Conservation (phyloP, 2,329 filamentous ascomycete genomes). For the Botrytis pseudocinerea region DNA sequence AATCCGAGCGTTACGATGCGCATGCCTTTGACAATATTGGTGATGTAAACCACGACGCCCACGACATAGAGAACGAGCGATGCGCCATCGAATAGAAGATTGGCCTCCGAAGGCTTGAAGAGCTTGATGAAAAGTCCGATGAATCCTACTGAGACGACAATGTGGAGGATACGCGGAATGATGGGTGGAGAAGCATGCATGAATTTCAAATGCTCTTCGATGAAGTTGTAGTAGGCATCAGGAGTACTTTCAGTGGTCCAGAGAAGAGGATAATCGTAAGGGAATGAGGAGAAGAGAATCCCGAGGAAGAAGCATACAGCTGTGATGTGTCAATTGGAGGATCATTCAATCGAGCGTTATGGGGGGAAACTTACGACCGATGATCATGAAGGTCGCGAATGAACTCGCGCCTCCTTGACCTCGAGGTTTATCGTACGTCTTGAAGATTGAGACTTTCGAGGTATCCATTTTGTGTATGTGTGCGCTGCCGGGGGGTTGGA, state of each 20-base stretch:
- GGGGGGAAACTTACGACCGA: constrained; percentile 72
- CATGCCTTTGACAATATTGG: constrained; percentile 95
- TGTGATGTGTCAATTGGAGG: constrained; percentile 41
- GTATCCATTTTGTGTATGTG: constrained; percentile 35
- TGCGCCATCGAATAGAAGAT: constrained; percentile 88
- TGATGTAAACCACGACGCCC: constrained; percentile 87
- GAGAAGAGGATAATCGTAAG: constrained; percentile 85
- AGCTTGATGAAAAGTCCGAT: constrained; percentile 91
- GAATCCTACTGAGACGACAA: constrained; percentile 84
- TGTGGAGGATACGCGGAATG: constrained; percentile 90
- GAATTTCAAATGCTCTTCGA: constrained; percentile 88
- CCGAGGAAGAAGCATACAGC: constrained; percentile 97
- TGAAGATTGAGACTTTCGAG: constrained; percentile 39
- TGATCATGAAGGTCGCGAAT: constrained; percentile 96
- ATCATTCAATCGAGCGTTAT: neutral
- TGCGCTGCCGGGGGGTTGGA: neutral
- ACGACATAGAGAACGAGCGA: constrained; percentile 75
- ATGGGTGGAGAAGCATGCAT: constrained; percentile 88
- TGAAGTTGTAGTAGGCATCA: constrained; percentile 73
- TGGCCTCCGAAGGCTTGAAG: constrained; percentile 89
- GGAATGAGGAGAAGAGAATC: constrained; percentile 72
- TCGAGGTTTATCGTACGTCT: constrained; percentile 41
- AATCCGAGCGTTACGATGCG: constrained; percentile 74
- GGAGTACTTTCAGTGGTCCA: constrained; percentile 69
- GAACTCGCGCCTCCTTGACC: constrained; percentile 55